These are phyloP conservation scores for Fraxinus xanthoxyloides DNA, from an alignment of 305 asterid genomes.

Conservation along the genomic window DNA sequence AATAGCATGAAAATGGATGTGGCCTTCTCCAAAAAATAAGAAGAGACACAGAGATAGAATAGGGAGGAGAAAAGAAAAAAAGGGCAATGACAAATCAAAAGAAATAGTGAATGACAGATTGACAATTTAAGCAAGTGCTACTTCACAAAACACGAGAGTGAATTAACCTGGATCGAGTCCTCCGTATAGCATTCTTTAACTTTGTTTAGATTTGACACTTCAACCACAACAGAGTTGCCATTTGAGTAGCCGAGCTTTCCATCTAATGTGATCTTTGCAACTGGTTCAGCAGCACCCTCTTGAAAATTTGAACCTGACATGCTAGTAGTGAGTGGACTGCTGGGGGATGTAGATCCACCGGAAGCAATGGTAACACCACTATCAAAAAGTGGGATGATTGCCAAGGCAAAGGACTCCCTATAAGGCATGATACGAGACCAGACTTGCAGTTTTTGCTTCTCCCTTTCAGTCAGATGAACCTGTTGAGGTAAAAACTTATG, in stretches of 20 bases:
- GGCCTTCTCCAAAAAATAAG: not conserved
- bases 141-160: slow-evolving; percentile 14
- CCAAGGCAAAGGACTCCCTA: slow-evolving; percentile 97
- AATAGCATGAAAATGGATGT: slow-evolving; percentile 3
- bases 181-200: slow-evolving; percentile 96
- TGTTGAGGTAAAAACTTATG: slow-evolving; percentile 29
- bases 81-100: not conserved
- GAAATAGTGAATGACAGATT: slow-evolving; percentile 3
- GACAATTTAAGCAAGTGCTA: slow-evolving; percentile 10
- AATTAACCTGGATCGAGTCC: slow-evolving; percentile 87
- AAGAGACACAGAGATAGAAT: not conserved
- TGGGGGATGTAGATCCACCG: slow-evolving; percentile 90
- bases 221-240: slow-evolving; percentile 91
- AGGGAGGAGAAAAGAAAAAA: not conserved
- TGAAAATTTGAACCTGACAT: slow-evolving; percentile 67
- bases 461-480: slow-evolving; percentile 96
- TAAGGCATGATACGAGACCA: slow-evolving; percentile 99
- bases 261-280: slow-evolving; percentile 75
- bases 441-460: slow-evolving; percentile 94
- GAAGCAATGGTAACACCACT: slow-evolving; percentile 69
- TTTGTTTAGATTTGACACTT: slow-evolving; percentile 96
- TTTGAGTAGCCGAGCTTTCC: slow-evolving; percentile 88
- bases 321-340: slow-evolving; percentile 89
- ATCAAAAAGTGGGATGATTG: slow-evolving; percentile 95
- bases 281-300: slow-evolving; percentile 74